Evolutionary conservation across 805 yeast species (phyloP), one percentile per base, ranked within the genome.

Genomic region (Cyberlindnera lachancei): DNA sequence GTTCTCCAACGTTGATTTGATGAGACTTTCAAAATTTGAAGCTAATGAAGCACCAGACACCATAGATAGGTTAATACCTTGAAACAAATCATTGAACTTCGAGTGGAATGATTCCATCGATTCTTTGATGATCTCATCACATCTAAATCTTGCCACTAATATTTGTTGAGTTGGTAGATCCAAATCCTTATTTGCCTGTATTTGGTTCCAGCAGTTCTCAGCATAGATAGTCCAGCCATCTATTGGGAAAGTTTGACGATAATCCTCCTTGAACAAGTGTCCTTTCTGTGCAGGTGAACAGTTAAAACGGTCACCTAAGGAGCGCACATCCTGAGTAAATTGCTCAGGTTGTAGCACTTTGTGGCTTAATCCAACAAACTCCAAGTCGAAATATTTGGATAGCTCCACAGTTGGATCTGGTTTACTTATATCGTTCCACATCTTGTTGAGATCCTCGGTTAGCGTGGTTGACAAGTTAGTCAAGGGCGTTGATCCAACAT

Each of bases 171-270:
- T 88, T 18, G 98, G 98, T 43, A 92, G 67, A 59, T 92, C 98
- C 41, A 92, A 70, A 54, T 92, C 98, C 58, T 86, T 88, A 60
- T 92, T 92, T 40, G 70, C 68, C 55, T 86, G 95, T 48, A 92
- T 92, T 57, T 86, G 95, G 31, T 83, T 79, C 98, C 98, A 92
- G 44, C 95, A 79, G 50, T 79, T 82, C 34, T 76, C 79, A 1
- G 96, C 87, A 48, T 92, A 92, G 55, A 87, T 59, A 4, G 90
- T 71, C 97, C 98, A 92, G 16, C 96, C 97, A 58, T 92, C 98
- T 33, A 90, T 67, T 9, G 98, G 98, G 35, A 92, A 75, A 29
- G 70, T 67, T 44, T 92, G 87, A 51, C 85, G 95, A 54, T 86
- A 88, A 29, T 73, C 67, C 3, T 71, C 66, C 37, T 73, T 70